A percentile compares a stretch with the other conserved stretches of the same genome.
Conservation (phyloP, 2,329 filamentous ascomycete genomes). For the Aspergillus thermomutatus region DNA sequence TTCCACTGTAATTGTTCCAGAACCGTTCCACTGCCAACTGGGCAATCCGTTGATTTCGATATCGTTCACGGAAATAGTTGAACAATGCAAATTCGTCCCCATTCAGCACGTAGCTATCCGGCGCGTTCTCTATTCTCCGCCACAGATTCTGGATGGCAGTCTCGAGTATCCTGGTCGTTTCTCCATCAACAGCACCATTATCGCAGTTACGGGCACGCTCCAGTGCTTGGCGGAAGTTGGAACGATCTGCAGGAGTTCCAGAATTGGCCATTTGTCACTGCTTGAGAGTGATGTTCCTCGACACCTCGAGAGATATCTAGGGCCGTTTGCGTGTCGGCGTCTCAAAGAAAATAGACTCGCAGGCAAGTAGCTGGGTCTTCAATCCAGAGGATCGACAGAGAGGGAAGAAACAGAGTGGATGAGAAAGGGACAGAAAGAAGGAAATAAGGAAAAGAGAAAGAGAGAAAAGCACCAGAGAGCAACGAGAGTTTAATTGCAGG, state of each 20-base stretch:
- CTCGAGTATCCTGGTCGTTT: conserved; percentile 64
- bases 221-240: conserved; percentile 64
- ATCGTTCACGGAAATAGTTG: conserved; percentile 75
- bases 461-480: conserved; percentile 6
- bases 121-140: conserved; percentile 62
- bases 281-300: conserved; percentile 2
- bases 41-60: conserved; percentile 51
- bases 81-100: conserved; percentile 79
- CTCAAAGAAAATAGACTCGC: conserved; percentile 1
- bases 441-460: conserved; percentile 7
- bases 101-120: conserved; percentile 67
- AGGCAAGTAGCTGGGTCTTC: conserved; percentile 6
- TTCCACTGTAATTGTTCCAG: conserved; percentile 47
- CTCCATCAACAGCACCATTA: conserved; percentile 61
- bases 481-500: background rate
- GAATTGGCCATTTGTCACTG: conserved; percentile 33
- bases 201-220: conserved; percentile 72
- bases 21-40: conserved; percentile 55
- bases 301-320: background rate
- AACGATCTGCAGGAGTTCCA: conserved; percentile 25
- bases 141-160: conserved; percentile 62
- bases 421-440: background rate
- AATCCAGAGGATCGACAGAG: conserved; percentile 1
- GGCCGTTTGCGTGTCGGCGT: background rate
- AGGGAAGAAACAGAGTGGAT: conserved; percentile 8